Conservation (phyloP, 352 stramenopile genomes). For the Globisporangium carolinianum region DNA sequence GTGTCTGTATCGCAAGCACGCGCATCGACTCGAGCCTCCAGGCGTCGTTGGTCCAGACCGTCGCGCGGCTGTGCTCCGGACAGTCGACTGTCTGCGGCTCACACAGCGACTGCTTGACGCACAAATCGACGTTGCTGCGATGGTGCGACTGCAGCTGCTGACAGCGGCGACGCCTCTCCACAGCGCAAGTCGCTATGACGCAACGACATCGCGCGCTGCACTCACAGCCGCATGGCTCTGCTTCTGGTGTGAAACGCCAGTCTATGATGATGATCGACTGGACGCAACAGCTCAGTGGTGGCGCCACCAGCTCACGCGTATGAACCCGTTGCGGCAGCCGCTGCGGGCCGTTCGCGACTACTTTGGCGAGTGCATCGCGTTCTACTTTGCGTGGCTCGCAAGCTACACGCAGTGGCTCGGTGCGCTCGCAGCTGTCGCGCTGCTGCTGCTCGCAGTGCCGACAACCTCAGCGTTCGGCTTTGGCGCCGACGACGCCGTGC, state of each 20-base stretch:
- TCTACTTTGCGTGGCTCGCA: constrained; percentile 88
- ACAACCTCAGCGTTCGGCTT: background rate
- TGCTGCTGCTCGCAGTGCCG: constrained; percentile 10
- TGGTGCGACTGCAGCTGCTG: constrained; percentile 21
- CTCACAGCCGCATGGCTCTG: constrained; percentile 42
- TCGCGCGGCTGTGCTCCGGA: constrained; percentile 48
- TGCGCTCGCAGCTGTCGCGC: constrained; percentile 32
- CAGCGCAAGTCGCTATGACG: constrained; percentile 50
- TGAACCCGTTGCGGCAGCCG: constrained; percentile 60
- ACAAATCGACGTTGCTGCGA: constrained; percentile 35
- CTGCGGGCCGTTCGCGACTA: constrained; percentile 76
- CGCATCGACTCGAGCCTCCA: constrained; percentile 36
- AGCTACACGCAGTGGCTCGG: constrained; percentile 78
- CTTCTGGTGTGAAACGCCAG: constrained; percentile 30
- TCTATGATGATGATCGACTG: too few species aligned
- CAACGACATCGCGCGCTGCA: constrained; percentile 15
- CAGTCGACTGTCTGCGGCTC: constrained; percentile 49
- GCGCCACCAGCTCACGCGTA: constrained; percentile 26
- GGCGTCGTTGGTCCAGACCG: constrained; percentile 14
- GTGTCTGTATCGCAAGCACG: constrained; percentile 62
- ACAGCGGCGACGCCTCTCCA: constrained; percentile 38
- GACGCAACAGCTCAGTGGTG: constrained; percentile 21
- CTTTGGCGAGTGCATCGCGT: constrained; percentile 83
- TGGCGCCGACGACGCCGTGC: constrained; percentile 5
- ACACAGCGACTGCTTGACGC: constrained; percentile 33